Conservation (phyloP, 495 filamentous ascomycete species). For the Penicillium tannophilum region DNA sequence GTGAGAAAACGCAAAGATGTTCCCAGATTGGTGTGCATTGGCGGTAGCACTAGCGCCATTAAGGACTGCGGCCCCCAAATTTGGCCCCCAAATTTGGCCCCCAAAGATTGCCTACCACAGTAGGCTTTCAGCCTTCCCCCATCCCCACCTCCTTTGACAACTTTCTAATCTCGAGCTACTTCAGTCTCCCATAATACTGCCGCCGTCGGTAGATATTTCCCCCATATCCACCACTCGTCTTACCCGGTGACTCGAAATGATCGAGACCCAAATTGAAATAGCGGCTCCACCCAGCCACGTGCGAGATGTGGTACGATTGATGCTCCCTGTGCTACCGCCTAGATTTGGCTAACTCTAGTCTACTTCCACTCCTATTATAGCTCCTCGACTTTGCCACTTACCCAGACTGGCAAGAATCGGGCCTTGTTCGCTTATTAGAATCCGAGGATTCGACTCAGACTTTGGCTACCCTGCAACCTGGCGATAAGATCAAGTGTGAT, state of each 20-base stretch:
- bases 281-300: neutral
- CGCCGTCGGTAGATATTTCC: too few species aligned
- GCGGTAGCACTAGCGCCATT: too few species aligned
- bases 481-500: conserved; percentile 3
- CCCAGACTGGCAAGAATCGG: conserved; percentile 1
- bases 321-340: neutral
- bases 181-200: too few species aligned
- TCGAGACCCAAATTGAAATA: neutral
- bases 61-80: too few species aligned
- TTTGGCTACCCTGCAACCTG: neutral
- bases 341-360: neutral
- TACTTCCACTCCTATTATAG: neutral
- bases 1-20: too few species aligned
- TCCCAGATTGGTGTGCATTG: too few species aligned
- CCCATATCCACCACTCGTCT: too few species aligned
- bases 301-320: neutral
- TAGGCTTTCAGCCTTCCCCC: too few species aligned
- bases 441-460: neutral
- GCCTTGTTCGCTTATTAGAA: neutral
- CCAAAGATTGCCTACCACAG: too few species aligned
- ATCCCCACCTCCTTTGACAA: too few species aligned
- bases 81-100: too few species aligned
- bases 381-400: neutral
- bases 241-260: neutral
- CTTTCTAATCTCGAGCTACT: too few species aligned